Evolutionary conservation across 352 stramenopile genomes (phyloP).

Genomic region (Phytophthora palmivora): DNA sequence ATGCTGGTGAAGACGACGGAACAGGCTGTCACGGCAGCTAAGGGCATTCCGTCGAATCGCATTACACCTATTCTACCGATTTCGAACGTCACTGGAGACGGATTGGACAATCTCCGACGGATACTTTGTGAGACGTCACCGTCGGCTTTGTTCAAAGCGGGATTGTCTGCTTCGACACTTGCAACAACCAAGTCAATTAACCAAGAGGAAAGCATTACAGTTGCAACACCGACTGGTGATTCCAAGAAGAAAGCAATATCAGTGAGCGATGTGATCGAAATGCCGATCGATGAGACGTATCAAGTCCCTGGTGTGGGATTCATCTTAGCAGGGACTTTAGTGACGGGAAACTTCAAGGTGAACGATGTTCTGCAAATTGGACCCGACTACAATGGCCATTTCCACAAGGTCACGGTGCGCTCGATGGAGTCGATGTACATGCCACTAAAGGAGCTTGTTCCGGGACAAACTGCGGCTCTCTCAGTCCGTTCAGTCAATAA

Average conservation of each 20-base stretch:
- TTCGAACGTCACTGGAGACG: slow-evolving; percentile 98
- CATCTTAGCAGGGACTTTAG: slow-evolving; percentile 94
- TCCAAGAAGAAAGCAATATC: slow-evolving; percentile 26
- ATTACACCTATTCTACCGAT: slow-evolving; percentile 97
- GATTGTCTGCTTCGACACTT: slow-evolving; percentile 64
- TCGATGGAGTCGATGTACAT: slow-evolving; percentile 93
- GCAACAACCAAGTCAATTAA: slow-evolving; percentile 69
- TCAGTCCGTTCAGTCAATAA: slow-evolving; percentile 91
- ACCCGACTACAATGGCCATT: slow-evolving; percentile 90
- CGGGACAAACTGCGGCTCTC: slow-evolving; percentile 88
- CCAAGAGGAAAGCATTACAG: slow-evolving; percentile 44
- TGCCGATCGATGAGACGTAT: slow-evolving; percentile 91
- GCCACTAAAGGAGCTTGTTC: slow-evolving; percentile 86
- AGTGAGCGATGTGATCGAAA: slow-evolving; percentile 68
- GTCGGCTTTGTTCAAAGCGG: slow-evolving; percentile 74
- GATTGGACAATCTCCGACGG: slow-evolving; percentile 77
- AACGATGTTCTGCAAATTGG: slow-evolving; percentile 91
- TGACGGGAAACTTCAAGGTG: slow-evolving; percentile 89
- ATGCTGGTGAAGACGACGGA: slow-evolving; percentile 92
- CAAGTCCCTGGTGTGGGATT: slow-evolving; percentile 95
- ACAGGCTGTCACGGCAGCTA: slow-evolving; percentile 88
- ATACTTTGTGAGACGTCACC: slow-evolving; percentile 79
- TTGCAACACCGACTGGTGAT: slow-evolving; percentile 18
- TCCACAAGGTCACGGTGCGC: slow-evolving; percentile 86
- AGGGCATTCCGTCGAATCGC: slow-evolving; percentile 90